Conservation (phyloP, 116 monocot species). For the Dioscorea cayenensis region DNA sequence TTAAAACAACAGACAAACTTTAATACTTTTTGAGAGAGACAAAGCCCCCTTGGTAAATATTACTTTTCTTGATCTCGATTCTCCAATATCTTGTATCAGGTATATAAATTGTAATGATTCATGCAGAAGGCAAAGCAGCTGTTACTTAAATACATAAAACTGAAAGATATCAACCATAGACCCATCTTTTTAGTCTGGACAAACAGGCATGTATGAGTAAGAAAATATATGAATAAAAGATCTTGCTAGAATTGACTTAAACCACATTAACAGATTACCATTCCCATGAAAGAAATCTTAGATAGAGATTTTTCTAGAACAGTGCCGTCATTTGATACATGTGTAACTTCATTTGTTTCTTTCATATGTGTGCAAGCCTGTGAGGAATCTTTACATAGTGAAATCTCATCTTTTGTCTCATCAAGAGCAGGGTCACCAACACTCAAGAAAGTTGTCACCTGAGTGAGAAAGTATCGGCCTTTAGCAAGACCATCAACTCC, state of each 20-base stretch:
- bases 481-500: constrained; percentile 36
- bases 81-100: too few species aligned
- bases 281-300: constrained; percentile 50
- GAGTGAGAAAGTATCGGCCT: constrained; percentile 67
- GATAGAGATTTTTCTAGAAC: constrained; percentile 11
- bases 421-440: constrained; percentile 14
- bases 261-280: constrained; percentile 37
- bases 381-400: constrained; percentile 16
- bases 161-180: too few species aligned
- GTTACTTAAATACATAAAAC: too few species aligned
- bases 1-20: too few species aligned
- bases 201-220: background rate
- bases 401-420: constrained; percentile 18
- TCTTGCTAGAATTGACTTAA: background rate
- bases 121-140: too few species aligned
- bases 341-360: constrained; percentile 17
- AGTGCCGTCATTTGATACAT: constrained; percentile 12
- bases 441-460: constrained; percentile 53
- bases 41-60: too few species aligned
- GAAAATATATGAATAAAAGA: background rate
- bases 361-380: constrained; percentile 13
- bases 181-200: background rate
- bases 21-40: too few species aligned
- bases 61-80: too few species aligned
- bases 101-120: too few species aligned